Base-by-base conservation (phyloP, 2,329 filamentous ascomycete species). In the Alternaria sp. region DNA sequence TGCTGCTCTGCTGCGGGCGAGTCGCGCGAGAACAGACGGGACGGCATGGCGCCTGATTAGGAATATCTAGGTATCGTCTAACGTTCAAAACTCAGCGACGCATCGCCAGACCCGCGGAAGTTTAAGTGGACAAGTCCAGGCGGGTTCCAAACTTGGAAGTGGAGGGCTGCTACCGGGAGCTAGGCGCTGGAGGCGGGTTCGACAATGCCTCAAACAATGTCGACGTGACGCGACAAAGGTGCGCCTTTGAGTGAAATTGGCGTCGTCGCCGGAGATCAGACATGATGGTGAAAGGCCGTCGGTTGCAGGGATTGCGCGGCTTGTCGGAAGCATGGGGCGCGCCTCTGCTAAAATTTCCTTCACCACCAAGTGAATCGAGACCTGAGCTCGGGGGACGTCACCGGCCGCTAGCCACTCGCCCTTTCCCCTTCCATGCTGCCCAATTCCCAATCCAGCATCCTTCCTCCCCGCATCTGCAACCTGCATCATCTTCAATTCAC, bases 1-100 rank as follows among this genome's bases (percentile, higher is more conserved):
- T 68, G 70, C 40, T 72, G 72, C 57, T 74, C 68, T 11, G 63
- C 49, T 44, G 60, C 26, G 54, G 61, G 51, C 47, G 71, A 67
- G 46, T 70, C 70, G 47, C 70, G 69, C 44, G 67, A 51, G 50
- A 71, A 64, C 23, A 69, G 66, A 61, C 71, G 69, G 25, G 69
- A 61, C 32, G 70, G 66, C 74, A 77, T 77, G 40, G 57, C 60
- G 54, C 44, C 54, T 56, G 36, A 49, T 23, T 54, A 55, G 47
- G 36, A 54, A 59, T 43, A 60, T 32, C 13, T 15, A 47, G 40
- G 44, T 25, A 49, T 47, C 56, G 36, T 40, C 5, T 36, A 49
- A 52, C 56, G 36, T 40, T 9, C 45, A 17, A 57, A 43, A 62
- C 49, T 45, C 54, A 57, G 19, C 45, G 51, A 49, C 43, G 40